Base-by-base conservation (phyloP, 306 rosid genomes). In the Prunus fruticosa region DNA sequence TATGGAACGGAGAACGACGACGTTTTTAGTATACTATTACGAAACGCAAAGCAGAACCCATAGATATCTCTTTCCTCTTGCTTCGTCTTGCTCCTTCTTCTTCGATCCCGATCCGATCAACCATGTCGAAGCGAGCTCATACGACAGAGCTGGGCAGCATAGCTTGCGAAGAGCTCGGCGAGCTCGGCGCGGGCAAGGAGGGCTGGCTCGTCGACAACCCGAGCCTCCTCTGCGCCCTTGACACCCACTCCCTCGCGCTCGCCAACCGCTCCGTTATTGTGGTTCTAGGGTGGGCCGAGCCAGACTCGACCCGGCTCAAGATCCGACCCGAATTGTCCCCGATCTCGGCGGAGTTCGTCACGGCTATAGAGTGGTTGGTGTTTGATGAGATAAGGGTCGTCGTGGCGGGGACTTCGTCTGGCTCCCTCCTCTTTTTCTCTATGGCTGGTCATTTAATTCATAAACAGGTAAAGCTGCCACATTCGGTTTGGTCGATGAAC, bases 161-260 rank as follows among this genome's bases (percentile, higher is more conserved):
- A 54, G 97, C 99, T 6, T 91, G 97, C 82, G 87, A 88, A 41
- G 96, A 95, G 56, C 91, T 95, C 41, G 79, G 82, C 13, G 89
- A 88, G 43, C 79, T 95, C 38, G 99, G 99, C 18, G 96, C 99
- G 19, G 99, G 99, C 0, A 92, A 89, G 63, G 92, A 87, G 13
- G 88, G 91, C 30, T 95, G 99, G 99, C 91, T 92, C 5, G 89
- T 90, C 11, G 87, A 90, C 77, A 89, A 82, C 69, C 93, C 96
- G 38, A 82, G 82, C 54, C 87, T 95, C 43, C 86, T 86, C 47
- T 85, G 93, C 78, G 97, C 99, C 51, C 87, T 95, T 83, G 99
- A 92, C 82, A 86, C 89, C 6, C 96, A 91, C 76, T 83, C 92
- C 5, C 77, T 95, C 8, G 96, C 97, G 25, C 83, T 95, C 32